Evolutionary conservation across 768 basidiomycete species (phyloP).

Genomic region (Termitomyces sp.): DNA sequence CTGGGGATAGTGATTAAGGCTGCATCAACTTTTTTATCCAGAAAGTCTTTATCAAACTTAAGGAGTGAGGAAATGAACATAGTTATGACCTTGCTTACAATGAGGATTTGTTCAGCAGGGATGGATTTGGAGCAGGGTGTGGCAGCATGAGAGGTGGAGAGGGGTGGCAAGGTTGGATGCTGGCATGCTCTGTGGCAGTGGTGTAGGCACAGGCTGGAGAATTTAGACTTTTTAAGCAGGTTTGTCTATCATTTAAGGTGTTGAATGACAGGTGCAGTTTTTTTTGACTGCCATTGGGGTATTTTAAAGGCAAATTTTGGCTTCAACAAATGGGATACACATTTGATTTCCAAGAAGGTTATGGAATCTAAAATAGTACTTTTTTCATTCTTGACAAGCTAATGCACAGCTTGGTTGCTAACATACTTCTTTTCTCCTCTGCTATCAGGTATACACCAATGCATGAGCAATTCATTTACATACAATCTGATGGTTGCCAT

Average conservation of each 20-base stretch:
- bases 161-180: constrained; percentile 40
- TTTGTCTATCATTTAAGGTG: constrained; percentile 63
- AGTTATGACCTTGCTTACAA: constrained; percentile 76
- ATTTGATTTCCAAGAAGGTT: constrained; percentile 94
- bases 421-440: constrained; percentile 84
- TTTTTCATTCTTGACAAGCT: constrained; percentile 89
- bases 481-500: constrained; percentile 96
- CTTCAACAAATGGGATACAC: constrained; percentile 16
- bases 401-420: constrained; percentile 89
- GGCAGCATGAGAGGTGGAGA: constrained; percentile 57
- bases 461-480: constrained; percentile 22
- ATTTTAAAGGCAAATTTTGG: constrained; percentile 52
- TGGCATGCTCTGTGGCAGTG: constrained; percentile 41
- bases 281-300: constrained; percentile 41
- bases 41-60: constrained; percentile 85
- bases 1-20: constrained; percentile 82
- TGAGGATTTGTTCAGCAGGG: constrained; percentile 63
- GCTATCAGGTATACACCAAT: not conserved
- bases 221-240: constrained; percentile 84
- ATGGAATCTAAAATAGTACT: constrained; percentile 95
- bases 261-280: constrained; percentile 71
- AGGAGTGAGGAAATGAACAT: constrained; percentile 84
- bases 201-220: constrained; percentile 72
- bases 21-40: constrained; percentile 71
- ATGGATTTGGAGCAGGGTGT: constrained; percentile 74